Conservation (phyloP, 768 basidiomycete genomes). For the Lactifluus pinguis region DNA sequence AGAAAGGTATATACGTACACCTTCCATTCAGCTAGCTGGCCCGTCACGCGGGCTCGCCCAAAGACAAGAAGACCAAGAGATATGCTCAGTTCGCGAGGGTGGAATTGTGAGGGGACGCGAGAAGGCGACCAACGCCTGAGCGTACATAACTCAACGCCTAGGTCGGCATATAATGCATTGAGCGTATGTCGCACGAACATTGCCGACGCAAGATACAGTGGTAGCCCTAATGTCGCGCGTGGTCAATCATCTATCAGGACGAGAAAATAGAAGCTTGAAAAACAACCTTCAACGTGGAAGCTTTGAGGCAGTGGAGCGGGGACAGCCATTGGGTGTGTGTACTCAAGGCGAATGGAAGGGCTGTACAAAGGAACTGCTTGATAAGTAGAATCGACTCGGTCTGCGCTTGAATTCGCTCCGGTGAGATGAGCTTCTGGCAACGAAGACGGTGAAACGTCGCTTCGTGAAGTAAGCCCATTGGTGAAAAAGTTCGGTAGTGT, state of each 20-base stretch:
- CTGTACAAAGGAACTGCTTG: constrained; percentile 48
- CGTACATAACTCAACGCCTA: constrained; percentile 47
- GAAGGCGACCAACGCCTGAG: constrained; percentile 22
- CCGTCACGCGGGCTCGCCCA: constrained; percentile 57
- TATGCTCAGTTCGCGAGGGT: constrained; percentile 28
- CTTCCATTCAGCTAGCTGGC: constrained; percentile 57
- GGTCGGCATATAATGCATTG: constrained; percentile 63
- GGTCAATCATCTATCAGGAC: background rate
- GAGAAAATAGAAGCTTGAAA: background rate
- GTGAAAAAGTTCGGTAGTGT: constrained; percentile 69
- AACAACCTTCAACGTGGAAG: constrained; percentile 59
- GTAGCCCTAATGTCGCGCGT: constrained; percentile 39
- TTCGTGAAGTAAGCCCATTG: constrained; percentile 50
- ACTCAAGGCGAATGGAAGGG: constrained; percentile 49
- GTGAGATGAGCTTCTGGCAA: constrained; percentile 12
- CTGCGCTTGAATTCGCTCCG: constrained; percentile 24
- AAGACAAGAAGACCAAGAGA: constrained; percentile 45
- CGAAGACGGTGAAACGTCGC: constrained; percentile 24
- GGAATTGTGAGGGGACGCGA: constrained; percentile 21
- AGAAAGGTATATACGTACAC: constrained; percentile 39
- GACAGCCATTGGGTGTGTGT: constrained; percentile 58
- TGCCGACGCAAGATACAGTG: constrained; percentile 63
- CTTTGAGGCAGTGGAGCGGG: constrained; percentile 64
- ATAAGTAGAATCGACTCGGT: constrained; percentile 27
- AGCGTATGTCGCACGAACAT: constrained; percentile 64